Evolutionary conservation across 331 rosid species (phyloP), one percentile per base, ranked within the genome.

Genomic region (Rhamnella rubrinervis): DNA sequence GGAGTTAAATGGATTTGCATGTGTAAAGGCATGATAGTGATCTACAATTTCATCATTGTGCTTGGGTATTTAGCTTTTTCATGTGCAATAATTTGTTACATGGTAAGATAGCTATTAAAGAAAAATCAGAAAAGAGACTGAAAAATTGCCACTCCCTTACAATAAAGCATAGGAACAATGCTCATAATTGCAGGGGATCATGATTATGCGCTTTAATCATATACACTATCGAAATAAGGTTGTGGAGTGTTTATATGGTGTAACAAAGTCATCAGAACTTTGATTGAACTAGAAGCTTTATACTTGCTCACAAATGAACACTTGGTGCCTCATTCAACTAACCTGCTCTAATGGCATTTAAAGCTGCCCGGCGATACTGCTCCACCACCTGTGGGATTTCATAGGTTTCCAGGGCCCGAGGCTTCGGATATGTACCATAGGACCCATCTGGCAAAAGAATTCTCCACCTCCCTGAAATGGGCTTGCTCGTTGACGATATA

Each of bases 301-400:
- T 40, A 40, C 46, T 40, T 10, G 49, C 11, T 7, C 13, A 12
- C 12, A 44, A 2, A 44, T 9, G 49, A 44, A 44, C 14, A 8
- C 1, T 3, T 44, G 49, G 14, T 44, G 49, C 35, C 35, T 31
- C 35, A 31, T 12, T 2, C 3, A 19, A 65, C 77, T 7, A 58
- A 92, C 98, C 98, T 52, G 97, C 98, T 47, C 88, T 88, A 76
- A 93, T 89, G 59, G 97, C 98, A 58, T 93, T 93, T 56, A 83
- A 71, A 55, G 98, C 98, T 19, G 98, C 87, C 41, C 63, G 87
- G 28, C 95, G 84, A 66, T 91, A 91, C 44, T 89, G 85, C 75
- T 87, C 87, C 49, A 95, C 93, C 11, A 89, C 83, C 68, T 80
- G 81, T 23, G 71, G 75, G 21, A 95, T 87, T 76, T 83, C 96